Evolutionary conservation across 768 basidiomycete genomes (phyloP).

Genomic region (Hortiboletus flavorubellus): DNA sequence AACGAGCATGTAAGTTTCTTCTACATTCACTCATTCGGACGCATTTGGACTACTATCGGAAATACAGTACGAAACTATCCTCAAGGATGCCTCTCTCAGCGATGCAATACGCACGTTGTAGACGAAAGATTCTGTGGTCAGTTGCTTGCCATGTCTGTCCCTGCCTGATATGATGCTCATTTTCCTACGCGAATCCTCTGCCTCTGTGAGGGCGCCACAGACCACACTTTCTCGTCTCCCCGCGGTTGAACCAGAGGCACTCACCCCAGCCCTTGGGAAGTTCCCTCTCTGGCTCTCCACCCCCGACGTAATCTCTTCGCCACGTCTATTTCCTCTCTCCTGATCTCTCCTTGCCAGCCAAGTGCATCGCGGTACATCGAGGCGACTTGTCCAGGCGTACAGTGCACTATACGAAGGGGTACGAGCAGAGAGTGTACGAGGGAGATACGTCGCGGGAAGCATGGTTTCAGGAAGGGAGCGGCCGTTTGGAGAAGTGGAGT

Average conservation of each 20-base stretch:
- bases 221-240: constrained; percentile 73
- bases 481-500: constrained; percentile 75
- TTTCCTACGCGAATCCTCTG: background rate
- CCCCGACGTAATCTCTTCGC: constrained; percentile 75
- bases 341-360: constrained; percentile 59
- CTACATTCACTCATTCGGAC: too few relatives aligned
- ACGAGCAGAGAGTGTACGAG: constrained; percentile 53
- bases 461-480: constrained; percentile 80
- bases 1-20: constrained; percentile 73
- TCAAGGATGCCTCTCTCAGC: constrained; percentile 27
- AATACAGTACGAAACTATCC: constrained; percentile 20
- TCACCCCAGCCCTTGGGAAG: constrained; percentile 58
- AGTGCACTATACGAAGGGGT: constrained; percentile 72
- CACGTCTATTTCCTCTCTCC: constrained; percentile 71
- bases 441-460: constrained; percentile 83
- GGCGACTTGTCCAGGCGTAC: constrained; percentile 68
- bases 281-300: constrained; percentile 88
- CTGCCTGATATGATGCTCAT: background rate
- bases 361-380: constrained; percentile 76
- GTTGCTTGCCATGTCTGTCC: background rate
- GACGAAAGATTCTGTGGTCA: constrained; percentile 22
- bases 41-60: background rate
- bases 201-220: constrained; percentile 29
- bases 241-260: constrained; percentile 55
- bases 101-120: constrained; percentile 24